A percentile compares a stretch with the other conserved stretches of the same genome.
phyloP scores from a whole-genome alignment of 257 asterid genomes.

The Capsicum pubescens region DNA sequence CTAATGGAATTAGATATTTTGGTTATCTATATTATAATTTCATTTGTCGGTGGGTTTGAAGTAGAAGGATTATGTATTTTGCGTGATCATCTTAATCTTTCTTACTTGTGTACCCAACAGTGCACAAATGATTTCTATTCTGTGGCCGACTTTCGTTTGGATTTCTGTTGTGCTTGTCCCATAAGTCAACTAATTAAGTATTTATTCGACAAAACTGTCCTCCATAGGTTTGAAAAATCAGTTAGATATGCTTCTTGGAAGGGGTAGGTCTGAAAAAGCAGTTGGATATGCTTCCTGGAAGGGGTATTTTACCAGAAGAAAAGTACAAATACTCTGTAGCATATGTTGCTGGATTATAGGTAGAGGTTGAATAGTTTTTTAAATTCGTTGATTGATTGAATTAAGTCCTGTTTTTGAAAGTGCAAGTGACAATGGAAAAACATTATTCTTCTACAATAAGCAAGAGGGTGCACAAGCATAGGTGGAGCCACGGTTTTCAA shows the following conservation, averaged over 20 bases:
- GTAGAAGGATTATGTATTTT: background rate
- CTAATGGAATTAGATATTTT: background rate
- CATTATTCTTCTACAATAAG: background rate
- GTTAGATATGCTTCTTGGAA: background rate
- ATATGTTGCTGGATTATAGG: background rate
- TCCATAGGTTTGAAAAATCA: background rate
- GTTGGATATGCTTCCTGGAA: background rate
- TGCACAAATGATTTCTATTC: background rate
- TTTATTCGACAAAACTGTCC: background rate
- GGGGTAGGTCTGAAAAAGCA: background rate
- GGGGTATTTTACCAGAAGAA: background rate
- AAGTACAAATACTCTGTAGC: background rate
- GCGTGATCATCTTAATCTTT: background rate
- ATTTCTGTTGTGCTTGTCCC: background rate
- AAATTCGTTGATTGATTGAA: background rate
- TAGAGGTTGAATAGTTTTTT: background rate
- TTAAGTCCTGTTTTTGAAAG: background rate
- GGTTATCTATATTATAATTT: background rate
- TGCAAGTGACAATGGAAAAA: background rate
- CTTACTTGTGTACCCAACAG: background rate
- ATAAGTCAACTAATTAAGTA: background rate
- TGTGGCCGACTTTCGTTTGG: background rate
- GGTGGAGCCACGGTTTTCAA: too few species aligned
- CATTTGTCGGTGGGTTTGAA: background rate
- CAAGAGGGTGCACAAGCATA: background rate